Base-by-base conservation (phyloP, 768 basidiomycete species). In the Xerocomellus chrysenteron region DNA sequence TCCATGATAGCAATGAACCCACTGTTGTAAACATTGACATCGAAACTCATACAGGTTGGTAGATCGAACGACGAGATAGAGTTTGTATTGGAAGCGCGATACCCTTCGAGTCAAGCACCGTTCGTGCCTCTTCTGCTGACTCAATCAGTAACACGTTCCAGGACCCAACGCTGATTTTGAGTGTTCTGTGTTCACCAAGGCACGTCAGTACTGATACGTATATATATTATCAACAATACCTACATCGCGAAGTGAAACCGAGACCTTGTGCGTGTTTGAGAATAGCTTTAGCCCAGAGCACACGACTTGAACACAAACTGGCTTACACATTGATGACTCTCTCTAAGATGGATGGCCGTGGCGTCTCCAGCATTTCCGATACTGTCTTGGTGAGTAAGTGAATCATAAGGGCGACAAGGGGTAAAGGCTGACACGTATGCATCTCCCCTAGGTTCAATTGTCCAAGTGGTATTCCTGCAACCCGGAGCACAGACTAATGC, bases 301-400 rank as follows among this genome's bases (percentile, higher is more conserved):
- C 14, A 10, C 8, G 5, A 33, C 24, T 3, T 26, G 9, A 33
- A 33, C 19, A 36, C 14, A 11, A 48, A 49, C 21, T 12, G 9
- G 11, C 59, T 50, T 46, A 60, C 59, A 8, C 2, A 13, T 4
- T 3, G 12, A 14, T 13, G 4, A 28, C 17, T 8, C 30, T 12
- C 19, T 19, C 9, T 17, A 14, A 47, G 24, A 14, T 60, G 44
- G 9, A 60, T 40, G 9, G 46, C 52, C 6, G 41, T 60, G 16
- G 56, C 52, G n/a, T 51, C 50, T 12, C 1, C 46, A 40, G 52
- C 50, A 42, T 54, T 54, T 52, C 28, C 60, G 17, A 61, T 52
- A n/a, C 55, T 56, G 21, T 35, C 5, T 16, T 8, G 19, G 9
- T 2, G 17, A 21, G 14, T 47, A 19, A 41, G 39, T 3, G 5